These are phyloP conservation scores for Endotrypanum monterogeii DNA, from an alignment of 208 protist genomes.

Conservation along the genomic window DNA sequence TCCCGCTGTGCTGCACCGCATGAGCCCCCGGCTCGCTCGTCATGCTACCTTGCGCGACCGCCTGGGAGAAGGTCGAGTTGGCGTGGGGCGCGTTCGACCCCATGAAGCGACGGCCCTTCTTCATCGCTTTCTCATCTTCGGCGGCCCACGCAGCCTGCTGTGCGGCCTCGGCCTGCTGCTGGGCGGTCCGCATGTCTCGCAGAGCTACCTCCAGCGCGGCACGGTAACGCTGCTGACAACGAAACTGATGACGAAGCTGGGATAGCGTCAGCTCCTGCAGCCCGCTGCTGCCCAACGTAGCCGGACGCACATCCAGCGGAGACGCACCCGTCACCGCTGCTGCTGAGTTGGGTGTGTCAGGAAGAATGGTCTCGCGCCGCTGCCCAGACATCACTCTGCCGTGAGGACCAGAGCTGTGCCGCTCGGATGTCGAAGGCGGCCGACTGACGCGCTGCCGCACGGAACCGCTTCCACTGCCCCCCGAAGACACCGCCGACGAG, in stretches of 20 bases:
- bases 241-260: slow-evolving; percentile 70
- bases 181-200: slow-evolving; percentile 31
- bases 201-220: slow-evolving; percentile 46
- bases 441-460: slow-evolving; percentile 1
- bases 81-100: background rate
- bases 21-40: background rate
- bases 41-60: background rate
- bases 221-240: slow-evolving; percentile 63
- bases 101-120: slow-evolving; percentile 18
- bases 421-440: slow-evolving; percentile 4
- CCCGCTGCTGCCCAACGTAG: slow-evolving; percentile 16
- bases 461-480: background rate
- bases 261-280: slow-evolving; percentile 54
- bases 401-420: background rate
- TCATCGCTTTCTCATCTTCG: slow-evolving; percentile 50
- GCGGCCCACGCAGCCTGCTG: slow-evolving; percentile 52
- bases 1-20: slow-evolving; percentile 8
- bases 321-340: background rate
- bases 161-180: slow-evolving; percentile 38
- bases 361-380: background rate
- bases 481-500: background rate
- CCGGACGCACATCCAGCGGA: background rate
- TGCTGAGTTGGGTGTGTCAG: background rate
- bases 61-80: background rate
- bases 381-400: background rate